Evolutionary conservation across 768 basidiomycete genomes (phyloP), one percentile per base, ranked within the genome.

Genomic region (Boletus edulis): DNA sequence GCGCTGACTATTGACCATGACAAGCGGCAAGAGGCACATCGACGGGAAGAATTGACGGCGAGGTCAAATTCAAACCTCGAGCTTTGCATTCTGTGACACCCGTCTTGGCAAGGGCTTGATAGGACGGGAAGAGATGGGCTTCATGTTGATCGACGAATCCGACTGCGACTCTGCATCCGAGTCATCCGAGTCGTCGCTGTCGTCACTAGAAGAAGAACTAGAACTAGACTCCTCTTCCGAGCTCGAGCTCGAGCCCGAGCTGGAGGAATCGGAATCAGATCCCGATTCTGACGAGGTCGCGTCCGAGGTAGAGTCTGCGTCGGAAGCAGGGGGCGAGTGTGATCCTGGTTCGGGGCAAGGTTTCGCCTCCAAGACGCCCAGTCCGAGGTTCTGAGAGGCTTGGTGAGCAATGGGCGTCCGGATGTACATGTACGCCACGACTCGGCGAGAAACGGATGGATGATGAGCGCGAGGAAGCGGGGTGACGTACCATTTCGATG

Each of bases 401-500:
- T 17, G 4, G 31, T 48, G 34, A 56, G 40, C 29, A 38, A 40
- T 48, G 39, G 49, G 48, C 10, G 37, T 15, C 29, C 22, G n/a
- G n/a, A 17, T 17, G 15, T 17, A 17, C 38, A 35, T 35, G 34
- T 35, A 35, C 29, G 34, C 11, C 52, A 22, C 42, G 22, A 50
- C 35, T 34, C 20, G 39, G 22, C 18, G 32, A 41, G 39, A 43
- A 17, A 14, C 35, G 50, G 35, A 38, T 7, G 20, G 13, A 15
- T 13, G 13, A 7, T 29, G 42, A 49, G 46, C 44, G 2, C 32
- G 45, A 7, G 32, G 14, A 3, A 40, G 24, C 17, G 2, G 18
- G 43, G 42, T 17, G 29, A 52, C 57, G 62, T 72, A 83, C 86
- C 85, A 88, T 87, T 67, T 88, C 80, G 59, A 89, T 84, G 64